These are phyloP conservation scores for Erodium maritimum DNA, from an alignment of 345 rosid genomes.

Conservation along the genomic window DNA sequence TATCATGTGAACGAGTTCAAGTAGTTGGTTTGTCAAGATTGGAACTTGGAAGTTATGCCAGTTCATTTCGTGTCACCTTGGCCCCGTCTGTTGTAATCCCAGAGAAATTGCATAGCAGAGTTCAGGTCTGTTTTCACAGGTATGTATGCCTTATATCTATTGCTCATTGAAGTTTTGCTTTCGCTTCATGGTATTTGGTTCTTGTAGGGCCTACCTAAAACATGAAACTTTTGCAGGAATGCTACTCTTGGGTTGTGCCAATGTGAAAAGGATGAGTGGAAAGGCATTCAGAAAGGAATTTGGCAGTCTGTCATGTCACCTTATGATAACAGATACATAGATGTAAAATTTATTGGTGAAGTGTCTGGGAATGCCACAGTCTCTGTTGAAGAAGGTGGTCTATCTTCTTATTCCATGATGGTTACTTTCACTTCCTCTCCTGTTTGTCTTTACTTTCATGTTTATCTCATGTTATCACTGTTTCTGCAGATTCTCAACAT, in stretches of 20 bases:
- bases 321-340: conserved; percentile 54
- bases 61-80: conserved; percentile 39
- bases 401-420: background rate
- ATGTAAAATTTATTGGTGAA: conserved; percentile 48
- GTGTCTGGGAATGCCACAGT: conserved; percentile 38
- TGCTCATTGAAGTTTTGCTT: background rate
- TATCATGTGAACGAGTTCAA: conserved; percentile 60
- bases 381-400: conserved; percentile 47
- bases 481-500: conserved; percentile 52
- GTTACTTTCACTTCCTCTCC: background rate
- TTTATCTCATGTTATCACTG: background rate
- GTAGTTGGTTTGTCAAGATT: conserved; percentile 59
- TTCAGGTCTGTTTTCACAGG: conserved; percentile 75
- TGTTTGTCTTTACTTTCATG: background rate
- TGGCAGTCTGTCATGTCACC: conserved; percentile 76
- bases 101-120: conserved; percentile 44
- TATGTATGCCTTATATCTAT: conserved; percentile 19
- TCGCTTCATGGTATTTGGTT: background rate
- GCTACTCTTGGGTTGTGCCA: conserved; percentile 53
- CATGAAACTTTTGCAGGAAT: conserved; percentile 35
- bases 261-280: conserved; percentile 73
- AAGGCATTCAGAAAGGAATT: conserved; percentile 40
- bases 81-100: conserved; percentile 39
- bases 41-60: conserved; percentile 53
- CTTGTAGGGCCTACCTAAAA: conserved; percentile 3